Conservation (phyloP, 2,329 filamentous ascomycete genomes). For the Arthrobotrys musiformis region DNA sequence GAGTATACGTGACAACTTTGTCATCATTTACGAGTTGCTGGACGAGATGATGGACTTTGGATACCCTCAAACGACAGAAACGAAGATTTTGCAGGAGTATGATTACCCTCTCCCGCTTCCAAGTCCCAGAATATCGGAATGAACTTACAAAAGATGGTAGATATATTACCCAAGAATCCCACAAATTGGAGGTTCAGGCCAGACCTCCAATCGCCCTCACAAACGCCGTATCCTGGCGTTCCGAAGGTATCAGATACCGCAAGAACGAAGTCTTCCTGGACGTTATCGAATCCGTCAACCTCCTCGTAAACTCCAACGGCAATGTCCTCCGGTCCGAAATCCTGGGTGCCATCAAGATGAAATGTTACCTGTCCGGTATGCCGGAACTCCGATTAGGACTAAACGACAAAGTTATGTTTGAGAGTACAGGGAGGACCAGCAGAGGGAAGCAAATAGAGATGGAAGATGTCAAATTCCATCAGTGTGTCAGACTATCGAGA, state of each 20-base stretch:
- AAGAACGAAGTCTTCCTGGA: constrained; percentile 99
- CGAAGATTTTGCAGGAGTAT: constrained; percentile 92
- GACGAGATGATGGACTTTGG: constrained; percentile 99
- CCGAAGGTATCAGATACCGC: constrained; percentile 95
- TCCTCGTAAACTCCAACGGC: constrained; percentile 91
- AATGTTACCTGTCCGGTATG: constrained; percentile 98
- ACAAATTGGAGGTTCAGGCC: constrained; percentile 97
- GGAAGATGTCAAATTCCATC: constrained; percentile 99
- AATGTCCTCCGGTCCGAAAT: constrained; percentile 97
- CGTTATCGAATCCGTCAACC: constrained; percentile 94
- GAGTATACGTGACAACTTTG: constrained; percentile 98
- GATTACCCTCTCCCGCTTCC: neutral
- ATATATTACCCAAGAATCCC: constrained; percentile 98
- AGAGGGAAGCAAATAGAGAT: constrained; percentile 98
- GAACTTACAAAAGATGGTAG: constrained; percentile 61
- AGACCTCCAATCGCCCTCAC: constrained; percentile 97
- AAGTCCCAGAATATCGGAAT: constrained; percentile 28
- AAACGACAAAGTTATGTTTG: constrained; percentile 99
- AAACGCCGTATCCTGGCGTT: constrained; percentile 97
- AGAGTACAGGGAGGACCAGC: constrained; percentile 92
- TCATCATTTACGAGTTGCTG: constrained; percentile 97
- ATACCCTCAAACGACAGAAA: constrained; percentile 97
- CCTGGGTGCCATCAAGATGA: constrained; percentile 98
- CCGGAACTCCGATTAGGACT: constrained; percentile 91
- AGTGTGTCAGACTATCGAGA: constrained; percentile 91